Evolutionary conservation across 1,284 basidiomycete species (phyloP), one percentile per base, ranked within the genome.

Genomic region (Boletellus dicymbophilus): DNA sequence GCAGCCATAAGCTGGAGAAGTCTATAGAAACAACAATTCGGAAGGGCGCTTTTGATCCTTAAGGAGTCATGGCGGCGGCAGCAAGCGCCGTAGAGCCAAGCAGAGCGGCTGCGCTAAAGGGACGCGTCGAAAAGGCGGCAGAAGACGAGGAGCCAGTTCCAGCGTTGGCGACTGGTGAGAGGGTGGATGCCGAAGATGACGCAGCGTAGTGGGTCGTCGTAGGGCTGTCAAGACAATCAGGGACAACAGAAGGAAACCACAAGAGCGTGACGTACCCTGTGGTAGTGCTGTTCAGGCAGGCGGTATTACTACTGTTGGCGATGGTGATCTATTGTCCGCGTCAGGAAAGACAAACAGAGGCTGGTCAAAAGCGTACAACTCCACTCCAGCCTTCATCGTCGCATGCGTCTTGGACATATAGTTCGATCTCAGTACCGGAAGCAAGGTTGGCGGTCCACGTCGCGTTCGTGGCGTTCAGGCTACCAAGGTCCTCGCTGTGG

Each of bases 381-480:
- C 72, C 73, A 57, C 78, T 81, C 87, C 86, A 91, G 6, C 78
- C 85, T 60, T 89, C 85, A 2, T 81, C 61, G 37, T 72, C 78
- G 31, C 59, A 49, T 7, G 69, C 59, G 61, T 89, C 85, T 52
- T 78, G 64, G 18, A 89, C 57, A n/a, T 78, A 83, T 43, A 88
- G 56, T 59, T 76, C 66, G 44, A 85, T 71, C 33, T 72, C 53
- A 22, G 72, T 73, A 34, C 82, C 82, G 20, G 76, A 73, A 30
- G 76, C 57, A 40, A 88, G 39, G 48, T 65, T 64, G 46, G 76
- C 74, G 10, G 62, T 76, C 77, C 79, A 87, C 20, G 69, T 70
- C 25, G 77, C 60, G 42, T 66, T 70, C 46, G 72, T 76, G 37
- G 59, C 63, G 15, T 65, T 66, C 63, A 78, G 74, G 67, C 83